Conservation (phyloP, 257 asterid species). For the Gentiana macrophylla region DNA sequence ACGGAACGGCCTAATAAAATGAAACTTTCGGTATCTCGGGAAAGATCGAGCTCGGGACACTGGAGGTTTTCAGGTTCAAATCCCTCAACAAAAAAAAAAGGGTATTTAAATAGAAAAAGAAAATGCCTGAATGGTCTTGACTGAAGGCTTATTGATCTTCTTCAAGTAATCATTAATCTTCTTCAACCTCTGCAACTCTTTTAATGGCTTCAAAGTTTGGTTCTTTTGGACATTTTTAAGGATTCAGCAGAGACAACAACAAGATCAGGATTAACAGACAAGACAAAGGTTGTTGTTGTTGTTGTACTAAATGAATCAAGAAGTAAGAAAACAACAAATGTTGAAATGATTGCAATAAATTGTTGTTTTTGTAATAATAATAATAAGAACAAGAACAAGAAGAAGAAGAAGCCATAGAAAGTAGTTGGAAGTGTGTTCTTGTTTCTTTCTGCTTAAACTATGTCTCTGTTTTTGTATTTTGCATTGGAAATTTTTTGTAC, state of each 20-base stretch:
- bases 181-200: conserved; percentile 37
- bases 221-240: conserved; percentile 17
- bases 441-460: conserved; percentile 21
- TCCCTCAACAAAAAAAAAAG: not conserved
- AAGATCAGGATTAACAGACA: conserved; percentile 3
- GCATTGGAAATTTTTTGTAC: conserved; percentile 36
- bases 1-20: too few relatives aligned
- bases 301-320: conserved; percentile 11
- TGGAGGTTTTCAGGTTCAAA: too few relatives aligned
- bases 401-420: conserved; percentile 26
- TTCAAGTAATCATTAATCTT: conserved; percentile 43
- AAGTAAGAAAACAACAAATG: conserved; percentile 43
- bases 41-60: too few relatives aligned
- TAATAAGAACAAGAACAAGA: conserved; percentile 16
- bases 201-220: conserved; percentile 48
- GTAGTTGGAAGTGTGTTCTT: conserved; percentile 11
- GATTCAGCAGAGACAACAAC: conserved; percentile 4
- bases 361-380: conserved; percentile 8
- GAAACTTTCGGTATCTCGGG: too few relatives aligned
- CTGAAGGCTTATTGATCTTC: conserved; percentile 71
- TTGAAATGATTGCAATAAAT: conserved; percentile 38
- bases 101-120: not conserved
- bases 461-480: conserved; percentile 42
- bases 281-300: not conserved
- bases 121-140: conserved; percentile 64